These are phyloP conservation scores for Trypethelium eluteriae DNA, from an alignment of 495 filamentous ascomycete species.

Conservation along the genomic window DNA sequence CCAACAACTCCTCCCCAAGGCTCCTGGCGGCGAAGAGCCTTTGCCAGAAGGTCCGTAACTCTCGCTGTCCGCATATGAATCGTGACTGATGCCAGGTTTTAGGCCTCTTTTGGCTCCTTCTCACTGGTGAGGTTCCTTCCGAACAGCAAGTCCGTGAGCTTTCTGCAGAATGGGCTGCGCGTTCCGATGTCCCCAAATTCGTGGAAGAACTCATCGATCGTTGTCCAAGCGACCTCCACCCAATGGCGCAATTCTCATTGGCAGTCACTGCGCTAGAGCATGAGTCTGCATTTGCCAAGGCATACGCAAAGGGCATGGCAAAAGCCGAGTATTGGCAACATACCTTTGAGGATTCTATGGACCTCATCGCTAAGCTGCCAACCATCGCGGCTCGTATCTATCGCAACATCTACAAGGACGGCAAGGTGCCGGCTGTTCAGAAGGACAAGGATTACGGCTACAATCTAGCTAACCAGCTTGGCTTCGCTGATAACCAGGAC, in stretches of 20 bases:
- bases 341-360: slow-evolving; percentile 99
- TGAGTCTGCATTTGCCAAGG: slow-evolving; percentile 93
- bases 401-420: slow-evolving; percentile 99
- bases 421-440: slow-evolving; percentile 90
- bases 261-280: slow-evolving; percentile 97
- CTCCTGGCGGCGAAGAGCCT: slow-evolving; percentile 89
- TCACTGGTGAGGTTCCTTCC: slow-evolving; percentile 92
- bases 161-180: slow-evolving; percentile 97
- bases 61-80: slow-evolving; percentile 14
- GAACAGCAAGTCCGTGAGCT: slow-evolving; percentile 97
- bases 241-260: slow-evolving; percentile 98
- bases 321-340: slow-evolving; percentile 99
- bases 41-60: slow-evolving; percentile 69
- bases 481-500: slow-evolving; percentile 89
- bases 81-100: slow-evolving; percentile 1
- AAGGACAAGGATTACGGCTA: slow-evolving; percentile 97
- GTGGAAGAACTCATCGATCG: slow-evolving; percentile 98
- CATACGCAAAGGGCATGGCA: slow-evolving; percentile 95
- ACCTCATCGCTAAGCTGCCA: slow-evolving; percentile 98
- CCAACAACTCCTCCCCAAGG: slow-evolving; percentile 93
- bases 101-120: slow-evolving; percentile 98
- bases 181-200: slow-evolving; percentile 91
- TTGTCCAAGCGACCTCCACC: slow-evolving; percentile 96
- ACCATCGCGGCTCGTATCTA: slow-evolving; percentile 97
- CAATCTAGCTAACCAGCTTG: slow-evolving; percentile 99